Evolutionary conservation across 2,329 filamentous ascomycete genomes (phyloP), one percentile per base, ranked within the genome.

Genomic region (Westerdykella sp.): DNA sequence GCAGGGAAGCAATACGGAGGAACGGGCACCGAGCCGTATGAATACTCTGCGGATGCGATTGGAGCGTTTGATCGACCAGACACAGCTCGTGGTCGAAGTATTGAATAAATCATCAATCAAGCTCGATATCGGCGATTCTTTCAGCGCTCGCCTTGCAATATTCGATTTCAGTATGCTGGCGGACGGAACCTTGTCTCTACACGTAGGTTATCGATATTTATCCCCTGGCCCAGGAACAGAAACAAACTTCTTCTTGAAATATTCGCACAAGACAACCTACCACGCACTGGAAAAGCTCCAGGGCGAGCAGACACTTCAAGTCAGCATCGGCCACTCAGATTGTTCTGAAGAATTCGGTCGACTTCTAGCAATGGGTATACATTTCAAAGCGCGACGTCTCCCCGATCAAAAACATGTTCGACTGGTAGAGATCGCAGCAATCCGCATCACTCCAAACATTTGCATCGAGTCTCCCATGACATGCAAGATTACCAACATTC

Each of bases 111-210:
- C 18, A 6, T 4, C 18, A 21, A 21, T 21, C 18, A 6, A 21
- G 6, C 18, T 21, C 3, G 23, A 32, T 21, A 10, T 1, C 18
- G 28, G 13, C 2, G 18, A 38, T 10, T 13, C 3, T 32, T 12
- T 6, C 5, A 23, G 15, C 1, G 42, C 30, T 16, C 47, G 32
- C n/a, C 48, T 66, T 9, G 49, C 55, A 0, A 49, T 69, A 1
- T 68, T 62, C 42, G 58, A 54, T 15, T 41, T 68, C 14, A 46
- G 66, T 39, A 68, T 68, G 60, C 52, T 57, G 15, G 51, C 52
- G 5, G 44, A 62, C 34, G 51, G 45, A 1, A 49, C 49, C 13
- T 40, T 67, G 10, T 45, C 12, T 38, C 63, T 12, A 45, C 34
- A 2, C 44, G 57, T 12, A 41, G 31, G 2, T 55, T 39, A 41